These are phyloP conservation scores for Botryotinia convoluta DNA, from an alignment of 2,329 filamentous ascomycete species.

Conservation along the genomic window DNA sequence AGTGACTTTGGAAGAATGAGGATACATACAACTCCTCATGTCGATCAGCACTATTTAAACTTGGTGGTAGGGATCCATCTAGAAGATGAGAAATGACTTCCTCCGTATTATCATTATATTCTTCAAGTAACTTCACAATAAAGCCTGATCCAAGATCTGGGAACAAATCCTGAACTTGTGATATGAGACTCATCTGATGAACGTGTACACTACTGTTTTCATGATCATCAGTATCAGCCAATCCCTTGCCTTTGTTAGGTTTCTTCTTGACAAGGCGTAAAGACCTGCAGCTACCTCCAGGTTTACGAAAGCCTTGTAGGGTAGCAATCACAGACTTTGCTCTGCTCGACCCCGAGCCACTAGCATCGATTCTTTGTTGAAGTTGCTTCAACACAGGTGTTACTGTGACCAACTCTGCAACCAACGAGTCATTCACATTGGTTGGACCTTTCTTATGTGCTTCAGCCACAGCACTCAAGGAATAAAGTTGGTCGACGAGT, in stretches of 20 bases:
- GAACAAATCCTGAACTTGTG: slow-evolving; percentile 91
- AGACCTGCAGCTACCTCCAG: slow-evolving; percentile 51
- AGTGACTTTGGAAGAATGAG: not conserved
- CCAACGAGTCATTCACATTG: slow-evolving; percentile 66
- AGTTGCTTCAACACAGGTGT: slow-evolving; percentile 72
- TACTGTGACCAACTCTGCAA: slow-evolving; percentile 75
- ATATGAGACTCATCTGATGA: slow-evolving; percentile 79
- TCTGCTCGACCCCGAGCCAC: slow-evolving; percentile 51
- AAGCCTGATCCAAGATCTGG: slow-evolving; percentile 83
- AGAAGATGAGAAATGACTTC: slow-evolving; percentile 78
- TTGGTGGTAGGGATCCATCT: slow-evolving; percentile 68
- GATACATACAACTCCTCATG: slow-evolving; percentile 50
- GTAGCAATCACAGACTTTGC: slow-evolving; percentile 59
- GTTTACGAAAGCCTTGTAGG: slow-evolving; percentile 58
- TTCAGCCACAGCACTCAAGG: slow-evolving; percentile 69
- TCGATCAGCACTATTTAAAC: slow-evolving; percentile 63
- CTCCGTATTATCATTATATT: slow-evolving; percentile 75
- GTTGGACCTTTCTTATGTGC: slow-evolving; percentile 55
- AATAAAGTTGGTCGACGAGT: slow-evolving; percentile 80
- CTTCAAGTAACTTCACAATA: slow-evolving; percentile 72
- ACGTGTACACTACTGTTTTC: slow-evolving; percentile 50
- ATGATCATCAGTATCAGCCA: slow-evolving; percentile 54
- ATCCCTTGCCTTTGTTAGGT: slow-evolving; percentile 33
- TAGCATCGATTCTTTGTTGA: slow-evolving; percentile 50
- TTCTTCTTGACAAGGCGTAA: slow-evolving; percentile 44